These are phyloP conservation scores for Galerina sulciceps DNA, from an alignment of 768 basidiomycete species.

Conservation along the genomic window DNA sequence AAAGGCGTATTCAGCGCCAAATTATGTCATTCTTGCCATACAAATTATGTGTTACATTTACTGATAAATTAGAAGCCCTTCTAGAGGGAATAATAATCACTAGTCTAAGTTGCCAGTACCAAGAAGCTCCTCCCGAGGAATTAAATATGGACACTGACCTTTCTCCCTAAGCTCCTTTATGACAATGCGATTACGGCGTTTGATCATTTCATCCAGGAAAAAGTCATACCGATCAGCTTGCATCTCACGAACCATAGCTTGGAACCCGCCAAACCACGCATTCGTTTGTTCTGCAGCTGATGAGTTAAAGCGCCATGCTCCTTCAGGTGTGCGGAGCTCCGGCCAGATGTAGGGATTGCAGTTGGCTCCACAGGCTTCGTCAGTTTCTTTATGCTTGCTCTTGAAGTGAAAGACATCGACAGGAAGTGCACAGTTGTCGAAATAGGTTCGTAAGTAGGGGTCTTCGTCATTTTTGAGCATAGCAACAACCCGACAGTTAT, in stretches of 20 bases:
- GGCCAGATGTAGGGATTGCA: slow-evolving; percentile 25
- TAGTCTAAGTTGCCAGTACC: too few species aligned
- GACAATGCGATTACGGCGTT: background rate
- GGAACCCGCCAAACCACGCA: slow-evolving; percentile 30
- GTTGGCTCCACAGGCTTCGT: slow-evolving; percentile 22
- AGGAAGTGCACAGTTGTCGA: slow-evolving; percentile 10
- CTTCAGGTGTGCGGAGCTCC: slow-evolving; percentile 15
- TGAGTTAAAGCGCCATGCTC: slow-evolving; percentile 30
- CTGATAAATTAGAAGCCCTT: too few species aligned
- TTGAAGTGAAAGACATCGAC: slow-evolving; percentile 33
- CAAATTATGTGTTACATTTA: too few species aligned
- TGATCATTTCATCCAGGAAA: slow-evolving; percentile 36
- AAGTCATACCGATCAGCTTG: slow-evolving; percentile 24
- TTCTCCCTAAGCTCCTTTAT: slow-evolving; percentile 1
- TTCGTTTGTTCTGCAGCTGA: slow-evolving; percentile 37
- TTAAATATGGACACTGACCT: background rate
- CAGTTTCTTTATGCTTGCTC: slow-evolving; percentile 26
- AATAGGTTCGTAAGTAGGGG: slow-evolving; percentile 14
- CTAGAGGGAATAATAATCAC: too few species aligned
- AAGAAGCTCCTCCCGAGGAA: background rate
- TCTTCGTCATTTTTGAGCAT: slow-evolving; percentile 3
- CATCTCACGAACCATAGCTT: slow-evolving; percentile 31
- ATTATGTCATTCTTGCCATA: too few species aligned
- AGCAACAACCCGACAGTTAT: slow-evolving; percentile 19
- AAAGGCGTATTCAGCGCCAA: too few species aligned